Conservation (phyloP, 2,329 filamentous ascomycete genomes). For the Hypomyces rosellus region DNA sequence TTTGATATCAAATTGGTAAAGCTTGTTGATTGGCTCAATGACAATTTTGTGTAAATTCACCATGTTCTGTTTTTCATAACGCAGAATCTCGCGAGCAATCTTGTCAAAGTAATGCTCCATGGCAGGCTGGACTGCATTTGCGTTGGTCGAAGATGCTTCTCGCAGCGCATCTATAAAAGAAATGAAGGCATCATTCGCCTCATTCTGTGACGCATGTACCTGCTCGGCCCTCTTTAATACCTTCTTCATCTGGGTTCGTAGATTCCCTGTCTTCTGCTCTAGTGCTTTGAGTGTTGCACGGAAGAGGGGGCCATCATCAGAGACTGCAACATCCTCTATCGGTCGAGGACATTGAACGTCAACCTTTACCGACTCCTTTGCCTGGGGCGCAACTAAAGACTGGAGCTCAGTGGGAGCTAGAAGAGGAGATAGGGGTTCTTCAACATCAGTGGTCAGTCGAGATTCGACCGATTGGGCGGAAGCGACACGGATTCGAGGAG, state of each 20-base stretch:
- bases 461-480: slow-evolving; percentile 84
- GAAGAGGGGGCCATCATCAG: slow-evolving; percentile 92
- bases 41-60: slow-evolving; percentile 83
- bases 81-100: slow-evolving; percentile 83
- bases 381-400: slow-evolving; percentile 19
- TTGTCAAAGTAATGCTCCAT: slow-evolving; percentile 98
- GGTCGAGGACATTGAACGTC: slow-evolving; percentile 83
- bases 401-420: slow-evolving; percentile 32
- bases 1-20: slow-evolving; percentile 96
- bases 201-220: slow-evolving; percentile 69
- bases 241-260: slow-evolving; percentile 93
- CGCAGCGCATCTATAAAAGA: slow-evolving; percentile 80
- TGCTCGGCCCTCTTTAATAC: slow-evolving; percentile 91
- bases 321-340: slow-evolving; percentile 74
- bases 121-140: slow-evolving; percentile 93
- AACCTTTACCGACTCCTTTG: slow-evolving; percentile 61
- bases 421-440: slow-evolving; percentile 53
- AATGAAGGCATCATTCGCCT: slow-evolving; percentile 78
- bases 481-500: slow-evolving; percentile 72
- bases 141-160: slow-evolving; percentile 84
- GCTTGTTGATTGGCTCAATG: slow-evolving; percentile 84
- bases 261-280: slow-evolving; percentile 92
- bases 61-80: slow-evolving; percentile 81
- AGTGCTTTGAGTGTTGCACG: slow-evolving; percentile 93
- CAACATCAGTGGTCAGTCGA: slow-evolving; percentile 61